Base-by-base conservation (phyloP, 2,329 filamentous ascomycete species). In the Dactylonectria macrodidyma region DNA sequence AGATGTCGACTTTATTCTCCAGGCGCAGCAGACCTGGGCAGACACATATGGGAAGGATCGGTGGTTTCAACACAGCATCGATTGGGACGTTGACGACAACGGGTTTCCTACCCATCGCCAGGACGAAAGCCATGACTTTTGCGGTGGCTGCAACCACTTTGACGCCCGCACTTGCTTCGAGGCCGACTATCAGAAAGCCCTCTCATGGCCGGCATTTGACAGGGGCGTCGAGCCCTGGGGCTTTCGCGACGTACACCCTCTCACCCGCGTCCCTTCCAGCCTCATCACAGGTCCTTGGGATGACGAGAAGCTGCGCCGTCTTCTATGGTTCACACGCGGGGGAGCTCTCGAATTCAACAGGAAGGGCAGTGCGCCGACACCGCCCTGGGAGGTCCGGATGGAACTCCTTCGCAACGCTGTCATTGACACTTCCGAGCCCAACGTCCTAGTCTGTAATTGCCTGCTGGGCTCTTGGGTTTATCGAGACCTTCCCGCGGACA, bases 1-100 rank as follows among this genome's bases (percentile, higher is more conserved):
- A 6, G 80, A 77, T n/a, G 76, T 84, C n/a, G 75, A 82, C 38
- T 76, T 86, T 33, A 81, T 88, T 10, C 79, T 87, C 3, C 79
- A 84, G 51, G 86, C 85, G 11, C 83, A 85, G 73, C 81, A 87
- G 58, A 76, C 79, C 3, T 88, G 86, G 84, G 81, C 81, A 51
- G 80, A 82, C 26, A 80, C 74, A 51, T 76, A 83, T 62, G 81
- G 80, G 8, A 77, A 73, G 5, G 72, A 74, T 44, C 76, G 79
- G 12, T 75, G 75, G 67, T 82, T 80, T 62, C 71, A 80, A 54
- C 79, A 84, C 68, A 77, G 75, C 67, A 34, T 74, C 54, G 48
- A 65, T 6, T 65, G 62, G 62, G 38, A 51, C 44, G 16, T 51
- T 3, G 36, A 22, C 3, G 47, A 62, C 4, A 65, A 72, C 22